A percentile compares a stretch with the other conserved stretches of the same genome.
These are phyloP conservation scores for Sugiyamaella xylanicola DNA, from an alignment of 1,139 yeast species.

Conservation along the genomic window DNA sequence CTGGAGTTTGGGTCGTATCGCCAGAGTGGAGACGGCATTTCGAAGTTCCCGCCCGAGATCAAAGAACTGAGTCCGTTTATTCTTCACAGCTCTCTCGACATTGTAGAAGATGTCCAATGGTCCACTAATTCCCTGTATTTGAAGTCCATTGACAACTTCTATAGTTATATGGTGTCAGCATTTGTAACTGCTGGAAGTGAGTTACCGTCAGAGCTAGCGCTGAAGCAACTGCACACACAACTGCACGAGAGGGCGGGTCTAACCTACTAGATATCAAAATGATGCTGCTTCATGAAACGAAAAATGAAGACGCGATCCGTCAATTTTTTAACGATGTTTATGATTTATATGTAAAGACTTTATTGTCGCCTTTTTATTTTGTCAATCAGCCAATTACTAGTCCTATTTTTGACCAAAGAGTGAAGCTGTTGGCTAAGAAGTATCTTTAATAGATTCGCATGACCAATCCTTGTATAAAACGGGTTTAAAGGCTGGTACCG, in stretches of 20 bases:
- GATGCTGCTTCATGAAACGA: conserved; percentile 69
- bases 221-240: too few species aligned
- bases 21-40: conserved; percentile 61
- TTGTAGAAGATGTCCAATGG: conserved; percentile 91
- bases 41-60: conserved; percentile 68
- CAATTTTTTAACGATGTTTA: conserved; percentile 84
- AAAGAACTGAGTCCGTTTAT: conserved; percentile 85
- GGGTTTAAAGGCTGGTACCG: too few species aligned
- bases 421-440: conserved; percentile 72
- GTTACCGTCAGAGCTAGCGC: too few species aligned
- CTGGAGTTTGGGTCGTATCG: conserved; percentile 80
- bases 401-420: conserved; percentile 73
- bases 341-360: conserved; percentile 82
- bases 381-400: conserved; percentile 74
- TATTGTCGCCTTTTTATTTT: conserved; percentile 83
- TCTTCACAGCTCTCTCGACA: conserved; percentile 82
- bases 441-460: conserved; percentile 51
- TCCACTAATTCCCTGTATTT: conserved; percentile 62
- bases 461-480: too few species aligned
- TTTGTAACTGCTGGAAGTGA: conserved; percentile 79
- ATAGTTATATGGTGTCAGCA: conserved; percentile 77
- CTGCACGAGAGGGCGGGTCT: too few species aligned
- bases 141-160: conserved; percentile 82
- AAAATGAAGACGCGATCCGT: conserved; percentile 70
- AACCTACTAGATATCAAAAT: conserved; percentile 58